Evolutionary conservation across 805 yeast genomes (phyloP), one percentile per base, ranked within the genome.

Genomic region (Pichia occidentalis): DNA sequence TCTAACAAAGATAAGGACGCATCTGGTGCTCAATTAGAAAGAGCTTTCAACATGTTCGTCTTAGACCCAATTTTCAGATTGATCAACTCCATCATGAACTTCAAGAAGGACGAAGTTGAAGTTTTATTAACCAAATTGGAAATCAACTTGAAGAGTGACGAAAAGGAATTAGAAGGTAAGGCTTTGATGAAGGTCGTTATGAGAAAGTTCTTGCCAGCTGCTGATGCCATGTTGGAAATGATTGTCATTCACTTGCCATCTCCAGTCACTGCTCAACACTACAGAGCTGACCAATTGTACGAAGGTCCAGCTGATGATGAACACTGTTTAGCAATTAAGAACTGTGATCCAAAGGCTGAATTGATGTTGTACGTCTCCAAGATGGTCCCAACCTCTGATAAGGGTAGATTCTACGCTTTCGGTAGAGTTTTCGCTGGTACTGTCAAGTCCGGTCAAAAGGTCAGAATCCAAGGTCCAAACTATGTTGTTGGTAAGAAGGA

Each of bases 341-440:
- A 84, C 80, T 90, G 98, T 83, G 97, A 90, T 75, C 95, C 97
- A 65, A 81, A 70, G 63, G 95, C 95, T 60, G 97, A 90, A 67
- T 83, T 90, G 65, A 90, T 90, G 98, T 80, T 90, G 66, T 90
- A 90, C 87, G 92, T 90, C 64, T 92, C 97, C 73, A 90, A 90
- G 95, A 90, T 90, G 98, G 97, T 90, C 58, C 98, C 98, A 73
- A 90, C 98, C 68, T 90, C 97, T 59, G 98, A 90, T 73, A 92
- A 90, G 80, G 98, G 98, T 81, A 87, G 98, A 77, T 90, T 90
- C 95, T 90, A 87, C 83, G 98, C 98, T 65, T 92, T 90, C 77
- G 98, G 98, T 73, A 92, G 98, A 80, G 97, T 90, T 68, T 90
- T 90, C 77, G 85, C 97, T 59, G 98, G 98, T 87, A 90, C 97